phyloP scores from a whole-genome alignment of 1,139 yeast genomes.

The Lodderomyces orthopsilosis region DNA sequence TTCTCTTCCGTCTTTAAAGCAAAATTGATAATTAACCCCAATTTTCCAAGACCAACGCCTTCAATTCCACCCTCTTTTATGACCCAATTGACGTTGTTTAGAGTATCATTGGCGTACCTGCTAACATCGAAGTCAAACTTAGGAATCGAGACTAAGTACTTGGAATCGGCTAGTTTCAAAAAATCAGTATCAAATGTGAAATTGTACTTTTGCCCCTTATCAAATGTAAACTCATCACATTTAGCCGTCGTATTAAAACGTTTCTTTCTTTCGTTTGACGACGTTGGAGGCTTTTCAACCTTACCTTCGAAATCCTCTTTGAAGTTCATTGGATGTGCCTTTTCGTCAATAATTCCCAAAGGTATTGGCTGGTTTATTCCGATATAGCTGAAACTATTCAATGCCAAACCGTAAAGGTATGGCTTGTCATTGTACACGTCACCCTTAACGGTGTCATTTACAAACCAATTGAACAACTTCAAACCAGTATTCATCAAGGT shows the following conservation, averaged over 20 bases:
- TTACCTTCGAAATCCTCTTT: conserved; percentile 18
- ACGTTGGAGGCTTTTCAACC: conserved; percentile 26
- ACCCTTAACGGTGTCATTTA: conserved; percentile 64
- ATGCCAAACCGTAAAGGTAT: conserved; percentile 59
- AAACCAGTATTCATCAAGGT: conserved; percentile 43
- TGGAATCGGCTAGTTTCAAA: conserved; percentile 40
- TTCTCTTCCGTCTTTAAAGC: conserved; percentile 33
- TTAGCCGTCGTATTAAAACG: conserved; percentile 30
- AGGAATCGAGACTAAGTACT: conserved; percentile 42
- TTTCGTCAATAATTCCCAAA: conserved; percentile 5
- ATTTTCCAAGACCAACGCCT: conserved; percentile 34
- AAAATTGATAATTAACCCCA: conserved; percentile 42
- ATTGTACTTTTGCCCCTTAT: conserved; percentile 22
- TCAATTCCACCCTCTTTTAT: conserved; percentile 39
- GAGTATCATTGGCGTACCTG: conserved; percentile 39
- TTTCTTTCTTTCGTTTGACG: conserved; percentile 31
- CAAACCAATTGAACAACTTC: conserved; percentile 55
- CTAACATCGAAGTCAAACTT: conserved; percentile 43
- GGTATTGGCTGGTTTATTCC: conserved; percentile 11
- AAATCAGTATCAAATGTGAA: conserved; percentile 41
- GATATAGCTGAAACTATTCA: conserved; percentile 53
- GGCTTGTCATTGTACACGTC: conserved; percentile 62
- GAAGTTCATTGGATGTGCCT: conserved; percentile 9
- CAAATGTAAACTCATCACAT: conserved; percentile 32
- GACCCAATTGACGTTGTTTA: conserved; percentile 46